Base-by-base conservation (phyloP, 2,329 filamentous ascomycete genomes). In the Cladosporium sp. region DNA sequence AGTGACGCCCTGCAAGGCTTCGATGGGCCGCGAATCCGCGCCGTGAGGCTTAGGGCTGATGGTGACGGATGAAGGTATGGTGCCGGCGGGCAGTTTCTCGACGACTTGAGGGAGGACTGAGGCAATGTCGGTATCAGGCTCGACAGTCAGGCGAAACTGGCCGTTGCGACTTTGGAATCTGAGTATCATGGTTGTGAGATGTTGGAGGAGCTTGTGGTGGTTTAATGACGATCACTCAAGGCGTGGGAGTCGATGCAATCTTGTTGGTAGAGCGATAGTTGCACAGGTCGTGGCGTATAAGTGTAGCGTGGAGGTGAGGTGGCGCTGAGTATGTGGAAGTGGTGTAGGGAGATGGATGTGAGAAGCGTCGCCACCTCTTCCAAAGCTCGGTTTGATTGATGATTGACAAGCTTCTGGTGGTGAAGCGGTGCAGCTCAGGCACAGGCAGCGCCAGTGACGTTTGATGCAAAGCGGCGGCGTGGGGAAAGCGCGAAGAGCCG, bases 121-220 rank as follows among this genome's bases (percentile, higher is more conserved):
- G 23, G 82, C 76, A 77, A 98, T 97, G 0, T 89, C 88, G 69
- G 91, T 88, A 50, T 85, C 84, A 60, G 89, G 86, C 72, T 93
- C 89, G 71, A 96, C 86, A 61, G 85, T 91, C 73, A 98, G 83
- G 72, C 95, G 90, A 79, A 93, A 89, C 84, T 95, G 95, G 81
- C 95, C 95, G 81, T 97, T 93, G 69, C 91, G 92, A 77, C 93
- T 93, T 74, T 93, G 89, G 72, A 97, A 91, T 78, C 93, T 88
- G 65, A 97, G 83, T 75, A 97, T 85, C 88, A 97, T 97, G 69
- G 76, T 80, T 76, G 53, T 40, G 63, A 35, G 64, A 44, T 26
- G 52, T 18, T 49, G 11, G 29, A 31, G 11, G 29, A 31, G 31
- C 18, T 31, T n/a, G 52, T 55, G 29, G n/a, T 29, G 52, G 35